Conservation (phyloP, 2,329 filamentous ascomycete genomes). For the Epichloe aotearoae region DNA sequence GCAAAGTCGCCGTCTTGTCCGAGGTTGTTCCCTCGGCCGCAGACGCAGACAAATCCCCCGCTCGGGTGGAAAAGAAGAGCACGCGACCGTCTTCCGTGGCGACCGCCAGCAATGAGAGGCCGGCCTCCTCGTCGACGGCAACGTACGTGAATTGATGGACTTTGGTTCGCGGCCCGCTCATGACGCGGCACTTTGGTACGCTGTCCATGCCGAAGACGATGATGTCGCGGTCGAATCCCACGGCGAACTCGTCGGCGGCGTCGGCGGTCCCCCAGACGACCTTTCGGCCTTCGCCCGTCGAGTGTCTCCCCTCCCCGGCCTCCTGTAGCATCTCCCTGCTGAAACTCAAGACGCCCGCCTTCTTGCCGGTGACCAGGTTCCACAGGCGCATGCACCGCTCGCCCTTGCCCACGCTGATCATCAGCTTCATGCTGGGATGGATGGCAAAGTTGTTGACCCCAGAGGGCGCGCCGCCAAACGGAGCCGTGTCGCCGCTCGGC, state of each 20-base stretch:
- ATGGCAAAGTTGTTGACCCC: conserved; percentile 93
- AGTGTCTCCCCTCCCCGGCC: conserved; percentile 63
- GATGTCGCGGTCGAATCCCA: conserved; percentile 76
- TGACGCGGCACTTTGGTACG: conserved; percentile 60
- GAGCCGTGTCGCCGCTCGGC: conserved; percentile 81
- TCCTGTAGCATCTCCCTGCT: conserved; percentile 56
- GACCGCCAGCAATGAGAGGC: conserved; percentile 48
- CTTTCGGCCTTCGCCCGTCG: conserved; percentile 67
- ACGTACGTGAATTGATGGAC: conserved; percentile 73
- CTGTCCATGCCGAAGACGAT: conserved; percentile 84
- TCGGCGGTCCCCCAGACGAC: conserved; percentile 71
- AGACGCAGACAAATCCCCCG: conserved; percentile 27
- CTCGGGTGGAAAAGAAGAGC: conserved; percentile 63
- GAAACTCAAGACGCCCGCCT: conserved; percentile 86
- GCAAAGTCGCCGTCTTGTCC: conserved; percentile 22
- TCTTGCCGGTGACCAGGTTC: conserved; percentile 94
- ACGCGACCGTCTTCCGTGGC: conserved; percentile 87
- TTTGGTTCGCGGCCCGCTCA: conserved; percentile 59
- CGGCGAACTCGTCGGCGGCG: conserved; percentile 68
- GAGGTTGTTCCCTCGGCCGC: conserved; percentile 24
- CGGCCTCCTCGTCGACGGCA: conserved; percentile 28
- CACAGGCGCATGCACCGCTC: conserved; percentile 88
- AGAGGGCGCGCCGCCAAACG: conserved; percentile 64
- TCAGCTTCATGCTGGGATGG: conserved; percentile 91
- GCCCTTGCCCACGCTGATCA: conserved; percentile 82